Conservation (phyloP, 371 early-diverging fungal genomes). For the Zychaea mexicana region DNA sequence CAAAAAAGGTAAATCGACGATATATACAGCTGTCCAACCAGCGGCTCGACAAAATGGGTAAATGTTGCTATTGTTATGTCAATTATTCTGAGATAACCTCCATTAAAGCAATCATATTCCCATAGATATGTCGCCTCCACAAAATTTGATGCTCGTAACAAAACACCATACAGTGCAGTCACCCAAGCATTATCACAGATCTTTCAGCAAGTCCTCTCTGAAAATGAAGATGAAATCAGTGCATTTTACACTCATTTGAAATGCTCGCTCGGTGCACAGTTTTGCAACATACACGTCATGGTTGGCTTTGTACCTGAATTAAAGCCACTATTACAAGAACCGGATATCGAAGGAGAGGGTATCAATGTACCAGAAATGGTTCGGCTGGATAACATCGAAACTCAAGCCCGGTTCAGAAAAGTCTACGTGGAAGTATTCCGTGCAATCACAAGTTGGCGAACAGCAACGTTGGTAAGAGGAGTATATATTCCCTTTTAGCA, state of each 20-base stretch:
- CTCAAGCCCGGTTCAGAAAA: slow-evolving; percentile 39
- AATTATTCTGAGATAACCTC: not conserved
- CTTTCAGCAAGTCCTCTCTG: slow-evolving; percentile 43
- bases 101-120: not conserved
- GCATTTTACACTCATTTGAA: slow-evolving; percentile 36
- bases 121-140: slow-evolving; percentile 40
- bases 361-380: slow-evolving; percentile 19
- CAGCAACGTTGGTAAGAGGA: slow-evolving; percentile 43
- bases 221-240: slow-evolving; percentile 41
- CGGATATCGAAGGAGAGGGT: not conserved
- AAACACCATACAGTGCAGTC: slow-evolving; percentile 42
- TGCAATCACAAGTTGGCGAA: slow-evolving; percentile 39
- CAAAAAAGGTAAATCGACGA: slow-evolving; percentile 43
- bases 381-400: slow-evolving; percentile 44
- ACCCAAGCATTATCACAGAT: slow-evolving; percentile 42
- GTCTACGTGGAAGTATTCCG: slow-evolving; percentile 44
- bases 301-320: slow-evolving; percentile 45
- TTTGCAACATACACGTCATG: slow-evolving; percentile 32
- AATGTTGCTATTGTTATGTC: not conserved
- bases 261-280: slow-evolving; percentile 31
- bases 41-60: slow-evolving; percentile 46
- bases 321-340: slow-evolving; percentile 20
- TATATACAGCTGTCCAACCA: slow-evolving; percentile 36
- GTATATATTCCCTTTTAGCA: not conserved
- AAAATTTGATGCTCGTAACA: slow-evolving; percentile 43